Conservation (phyloP, 164 flowering plant species). For the Umbellularia californica region DNA sequence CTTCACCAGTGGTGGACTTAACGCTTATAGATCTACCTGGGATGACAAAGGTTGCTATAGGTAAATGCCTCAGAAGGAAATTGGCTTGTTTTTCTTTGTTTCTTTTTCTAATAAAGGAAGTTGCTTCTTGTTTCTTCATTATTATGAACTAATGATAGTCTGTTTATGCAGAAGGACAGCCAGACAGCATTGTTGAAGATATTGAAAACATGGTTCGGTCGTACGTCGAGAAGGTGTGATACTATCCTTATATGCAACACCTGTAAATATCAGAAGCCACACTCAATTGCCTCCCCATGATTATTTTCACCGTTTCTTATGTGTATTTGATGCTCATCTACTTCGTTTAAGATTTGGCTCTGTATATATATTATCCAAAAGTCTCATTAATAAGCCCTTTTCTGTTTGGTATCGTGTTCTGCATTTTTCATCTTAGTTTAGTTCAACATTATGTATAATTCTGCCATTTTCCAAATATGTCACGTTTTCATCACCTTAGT, state of each 20-base stretch:
- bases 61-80: slow-evolving; percentile 28
- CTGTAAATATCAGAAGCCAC: neutral
- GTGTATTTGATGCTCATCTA: neutral
- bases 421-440: neutral
- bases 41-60: slow-evolving; percentile 82
- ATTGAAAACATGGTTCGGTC: slow-evolving; percentile 82
- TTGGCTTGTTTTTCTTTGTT: neutral
- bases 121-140: neutral
- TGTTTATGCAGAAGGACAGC: slow-evolving; percentile 67
- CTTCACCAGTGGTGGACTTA: slow-evolving; percentile 75
- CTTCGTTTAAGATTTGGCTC: neutral
- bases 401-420: neutral
- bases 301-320: neutral
- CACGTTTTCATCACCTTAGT: neutral
- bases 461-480: neutral
- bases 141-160: neutral
- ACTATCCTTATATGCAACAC: neutral
- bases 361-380: neutral
- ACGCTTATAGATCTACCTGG: slow-evolving; percentile 92
- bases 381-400: neutral
- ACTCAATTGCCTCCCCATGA: neutral
- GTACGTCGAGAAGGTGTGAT: slow-evolving; percentile 70
- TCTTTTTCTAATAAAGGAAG: neutral
- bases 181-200: slow-evolving; percentile 71
- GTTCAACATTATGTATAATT: too few relatives aligned